Evolutionary conservation across 352 stramenopile genomes (phyloP), one percentile per base, ranked within the genome.

Genomic region (Pythium rishiriense): DNA sequence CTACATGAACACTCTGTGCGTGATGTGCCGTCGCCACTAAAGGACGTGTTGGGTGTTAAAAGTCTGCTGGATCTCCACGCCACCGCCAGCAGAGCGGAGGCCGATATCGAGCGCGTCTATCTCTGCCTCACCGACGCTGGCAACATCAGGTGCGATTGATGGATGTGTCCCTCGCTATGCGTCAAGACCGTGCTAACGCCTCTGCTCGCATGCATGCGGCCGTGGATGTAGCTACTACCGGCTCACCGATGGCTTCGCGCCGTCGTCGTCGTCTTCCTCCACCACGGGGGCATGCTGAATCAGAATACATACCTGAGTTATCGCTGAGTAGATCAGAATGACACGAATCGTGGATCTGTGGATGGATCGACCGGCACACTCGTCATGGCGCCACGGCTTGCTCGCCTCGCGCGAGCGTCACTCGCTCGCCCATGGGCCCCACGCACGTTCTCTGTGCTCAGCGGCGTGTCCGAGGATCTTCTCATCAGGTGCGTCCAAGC

Each of bases 381-480:
- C 11, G 17, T 47, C 55, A 64, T 58, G 57, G 41, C 48, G 17
- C 24, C 57, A 22, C 24, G 39, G 19, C 21, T 50, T 4, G 25
- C 45, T 47, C 35, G 46, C 10, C 41, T 46, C 6, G 19, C 39
- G 53, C 57, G 57, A n/a, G 50, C n/a, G 17, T 29, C 51, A 37
- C 28, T 47, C 28, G 25, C 1, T 37, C 43, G 52, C 26, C 15
- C 39, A 10, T 49, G 53, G 33, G 31, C 60, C 31, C 29, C 15
- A n/a, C 77, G 79, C 39, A 37, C 64, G 54, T 49, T 91, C 35
- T 92, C 81, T 11, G 74, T 94, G 7, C 74, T 94, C 15, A 82
- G 75, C 29, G 83, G 83, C 45, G 74, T 94, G 37, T 94, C 85
- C 0, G 85, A 94, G 55, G 85, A 94, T 39, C 70, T 94, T 8